phyloP scores from a whole-genome alignment of 2,329 filamentous ascomycete genomes.

The Talaromyces atroroseus region DNA sequence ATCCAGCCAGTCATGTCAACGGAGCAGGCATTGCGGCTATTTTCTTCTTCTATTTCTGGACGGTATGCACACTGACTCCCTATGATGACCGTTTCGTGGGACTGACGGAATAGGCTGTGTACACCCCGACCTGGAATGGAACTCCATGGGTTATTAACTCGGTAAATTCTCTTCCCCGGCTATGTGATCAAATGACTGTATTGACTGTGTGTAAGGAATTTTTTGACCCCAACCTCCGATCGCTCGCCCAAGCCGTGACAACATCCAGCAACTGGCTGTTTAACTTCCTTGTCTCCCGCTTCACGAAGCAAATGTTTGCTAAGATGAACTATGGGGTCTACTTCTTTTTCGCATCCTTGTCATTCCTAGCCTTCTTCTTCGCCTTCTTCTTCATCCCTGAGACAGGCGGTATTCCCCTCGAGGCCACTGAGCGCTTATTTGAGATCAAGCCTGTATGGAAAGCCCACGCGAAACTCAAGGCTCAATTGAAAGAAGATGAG shows the following conservation, averaged over 20 bases:
- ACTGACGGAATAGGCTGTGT: constrained; percentile 45
- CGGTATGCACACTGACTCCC: constrained; percentile 23
- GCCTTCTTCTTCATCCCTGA: constrained; percentile 61
- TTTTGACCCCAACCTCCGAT: constrained; percentile 64
- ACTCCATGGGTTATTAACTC: constrained; percentile 71
- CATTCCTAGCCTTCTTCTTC: constrained; percentile 54
- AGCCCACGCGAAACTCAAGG: constrained; percentile 31
- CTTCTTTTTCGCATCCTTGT: constrained; percentile 63
- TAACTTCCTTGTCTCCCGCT: constrained; percentile 32
- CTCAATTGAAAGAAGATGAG: constrained; percentile 30
- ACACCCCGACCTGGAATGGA: constrained; percentile 67
- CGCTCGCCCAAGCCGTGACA: constrained; percentile 66
- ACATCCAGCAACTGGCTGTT: constrained; percentile 32
- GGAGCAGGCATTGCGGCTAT: constrained; percentile 40
- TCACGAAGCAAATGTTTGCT: constrained; percentile 38
- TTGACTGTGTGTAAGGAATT: constrained; percentile 46
- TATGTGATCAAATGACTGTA: neutral
- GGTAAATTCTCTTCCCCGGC: constrained; percentile 16
- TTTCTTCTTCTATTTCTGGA: constrained; percentile 69
- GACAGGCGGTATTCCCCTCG: constrained; percentile 61
- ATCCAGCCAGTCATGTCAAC: constrained; percentile 20
- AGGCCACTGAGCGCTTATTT: constrained; percentile 61
- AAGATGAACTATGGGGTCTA: constrained; percentile 57
- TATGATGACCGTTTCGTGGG: too few relatives aligned
- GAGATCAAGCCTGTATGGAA: constrained; percentile 33